A percentile compares a stretch with the other conserved stretches of the same genome.
Conservation (phyloP, 2,329 filamentous ascomycete species). For the Calonectria hongkongensis region DNA sequence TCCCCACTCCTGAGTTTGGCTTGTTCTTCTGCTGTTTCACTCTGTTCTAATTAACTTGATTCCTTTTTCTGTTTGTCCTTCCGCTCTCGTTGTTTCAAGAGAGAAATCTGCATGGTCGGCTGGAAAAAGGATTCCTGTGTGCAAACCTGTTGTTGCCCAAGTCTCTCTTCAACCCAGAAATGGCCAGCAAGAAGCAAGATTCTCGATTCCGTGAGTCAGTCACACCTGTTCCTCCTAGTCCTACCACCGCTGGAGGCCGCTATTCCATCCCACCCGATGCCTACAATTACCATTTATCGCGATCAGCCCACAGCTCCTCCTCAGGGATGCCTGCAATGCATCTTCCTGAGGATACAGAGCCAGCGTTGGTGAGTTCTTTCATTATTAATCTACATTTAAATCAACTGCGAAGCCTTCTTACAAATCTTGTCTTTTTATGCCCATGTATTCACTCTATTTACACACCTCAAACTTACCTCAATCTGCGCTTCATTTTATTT, state of each 20-base stretch:
- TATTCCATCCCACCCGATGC: conserved; percentile 23
- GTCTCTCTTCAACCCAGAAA: conserved; percentile 7
- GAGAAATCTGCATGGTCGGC: conserved; percentile 34
- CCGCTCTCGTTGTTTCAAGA: conserved; percentile 11
- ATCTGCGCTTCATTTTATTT: not conserved
- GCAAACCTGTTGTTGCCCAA: not conserved
- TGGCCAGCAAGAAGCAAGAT: conserved; percentile 47
- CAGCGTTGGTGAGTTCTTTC: conserved; percentile 45
- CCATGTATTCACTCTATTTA: not conserved
- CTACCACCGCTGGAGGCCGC: conserved; percentile 42
- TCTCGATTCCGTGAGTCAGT: conserved; percentile 51
- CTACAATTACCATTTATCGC: conserved; percentile 37
- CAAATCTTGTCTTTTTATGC: not conserved
- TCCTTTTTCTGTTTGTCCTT: conserved; percentile 7
- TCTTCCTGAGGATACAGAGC: conserved; percentile 44
- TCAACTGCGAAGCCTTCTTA: not conserved
- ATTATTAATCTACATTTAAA: not conserved
- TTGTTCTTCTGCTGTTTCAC: conserved; percentile 31
- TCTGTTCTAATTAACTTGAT: conserved; percentile 37
- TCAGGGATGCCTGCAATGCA: conserved; percentile 50
- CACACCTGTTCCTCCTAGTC: conserved; percentile 46
- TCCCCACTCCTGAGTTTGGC: conserved; percentile 29
- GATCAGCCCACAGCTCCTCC: conserved; percentile 49
- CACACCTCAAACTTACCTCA: not conserved
- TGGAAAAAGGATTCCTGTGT: conserved; percentile 26